Percentiles rank a stretch among this genome's conserved stretches.
phyloP scores from a whole-genome alignment of 1,284 basidiomycete genomes.

The Gymnopus androsaceus region DNA sequence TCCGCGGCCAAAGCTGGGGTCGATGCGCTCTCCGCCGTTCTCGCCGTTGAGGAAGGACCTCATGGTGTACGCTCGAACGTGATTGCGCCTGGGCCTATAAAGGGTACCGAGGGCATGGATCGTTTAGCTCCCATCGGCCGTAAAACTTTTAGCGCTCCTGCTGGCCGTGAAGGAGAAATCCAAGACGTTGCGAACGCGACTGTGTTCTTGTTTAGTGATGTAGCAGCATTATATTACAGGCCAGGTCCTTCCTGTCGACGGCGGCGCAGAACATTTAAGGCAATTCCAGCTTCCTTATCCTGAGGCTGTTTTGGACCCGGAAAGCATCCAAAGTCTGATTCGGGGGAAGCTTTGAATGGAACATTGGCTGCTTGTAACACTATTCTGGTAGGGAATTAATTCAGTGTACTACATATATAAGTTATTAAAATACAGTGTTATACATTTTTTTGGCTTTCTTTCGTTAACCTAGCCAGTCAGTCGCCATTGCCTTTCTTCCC shows the following conservation, averaged over 20 bases:
- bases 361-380: too few relatives aligned
- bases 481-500: too few relatives aligned
- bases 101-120: conserved; percentile 82
- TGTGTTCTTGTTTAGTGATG: conserved; percentile 88
- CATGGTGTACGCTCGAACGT: conserved; percentile 93
- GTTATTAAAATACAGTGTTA: too few relatives aligned
- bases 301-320: conserved; percentile 62
- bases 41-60: conserved; percentile 94
- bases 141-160: conserved; percentile 40
- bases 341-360: conserved; percentile 36
- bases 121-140: conserved; percentile 56
- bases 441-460: too few relatives aligned
- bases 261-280: conserved; percentile 61
- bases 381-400: too few relatives aligned
- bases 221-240: conserved; percentile 82
- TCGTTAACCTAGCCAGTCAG: too few relatives aligned
- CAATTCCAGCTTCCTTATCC: conserved; percentile 63
- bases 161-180: conserved; percentile 67
- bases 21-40: conserved; percentile 82
- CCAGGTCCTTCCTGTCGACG: conserved; percentile 71
- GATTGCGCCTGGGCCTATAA: conserved; percentile 87
- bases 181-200: conserved; percentile 81
- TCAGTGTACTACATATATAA: too few relatives aligned
- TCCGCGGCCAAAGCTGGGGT: conserved; percentile 95
- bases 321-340: conserved; percentile 37